Base-by-base conservation (phyloP, 2,329 filamentous ascomycete genomes). In the Dactylonectria macrodidyma region DNA sequence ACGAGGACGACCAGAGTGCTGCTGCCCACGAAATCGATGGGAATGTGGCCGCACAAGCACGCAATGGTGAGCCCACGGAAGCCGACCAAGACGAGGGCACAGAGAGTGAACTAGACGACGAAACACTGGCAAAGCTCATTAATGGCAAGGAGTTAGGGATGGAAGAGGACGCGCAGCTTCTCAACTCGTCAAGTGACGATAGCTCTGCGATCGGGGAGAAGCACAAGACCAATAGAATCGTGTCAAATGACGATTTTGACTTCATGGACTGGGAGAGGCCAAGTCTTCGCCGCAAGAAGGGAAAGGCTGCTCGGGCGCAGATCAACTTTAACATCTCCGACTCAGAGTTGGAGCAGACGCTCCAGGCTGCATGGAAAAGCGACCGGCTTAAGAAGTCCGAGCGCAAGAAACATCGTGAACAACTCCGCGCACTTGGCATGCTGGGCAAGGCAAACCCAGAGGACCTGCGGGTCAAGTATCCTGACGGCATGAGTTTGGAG, bases 201-300 rank as follows among this genome's bases (percentile, higher is more conserved):
- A 70, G 65, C 38, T 68, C 60, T 12, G 70, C 71, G 7, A 66
- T 48, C 2, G 61, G 68, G 7, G 26, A 67, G 22, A 26, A 51
- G 48, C 60, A 34, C 79, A 79, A 24, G 75, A 80, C 38, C 79
- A 84, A 70, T 81, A 82, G 10, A 79, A 34, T 30, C 51, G 36
- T 47, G 12, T 81, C 81, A 2, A 88, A 90, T 68, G 90, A 92
- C 67, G 92, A 90, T 9, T 91, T 97, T 70, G 94, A 97, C 76
- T 84, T 97, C 51, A 95, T 96, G 91, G 93, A 97, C 75, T 94
- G 93, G 81, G 88, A 93, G 16, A 87, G 91, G 30, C 90, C 91
- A 1, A 94, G 90, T 60, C 79, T 95, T 6, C 88, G 86, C 62
- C 79, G 80, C 51, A 89, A 87, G 69, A 91, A 89, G 75, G 84